Base-by-base conservation (phyloP, 2,329 filamentous ascomycete genomes). In the Ascochyta pisi region DNA sequence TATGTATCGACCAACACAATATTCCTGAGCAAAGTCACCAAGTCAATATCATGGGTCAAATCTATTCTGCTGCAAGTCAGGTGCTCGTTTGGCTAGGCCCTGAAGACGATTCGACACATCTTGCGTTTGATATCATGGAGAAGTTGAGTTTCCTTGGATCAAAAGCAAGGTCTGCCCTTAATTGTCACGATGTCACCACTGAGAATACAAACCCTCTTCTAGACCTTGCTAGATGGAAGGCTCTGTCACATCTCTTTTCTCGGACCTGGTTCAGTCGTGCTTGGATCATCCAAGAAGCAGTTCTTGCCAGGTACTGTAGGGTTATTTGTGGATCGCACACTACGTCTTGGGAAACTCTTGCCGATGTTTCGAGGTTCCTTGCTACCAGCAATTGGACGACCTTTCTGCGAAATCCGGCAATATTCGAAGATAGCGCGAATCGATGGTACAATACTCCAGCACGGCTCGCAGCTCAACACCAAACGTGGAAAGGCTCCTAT, bases 61-160 rank as follows among this genome's bases (percentile, higher is more conserved):
- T 65, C 1, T 63, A 62, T 26, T 49, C 34, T 8, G 19, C 23
- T 10, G 60, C 62, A 7, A n/a, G n/a, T 3, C 40, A 23, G 1
- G 57, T 63, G 4, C 6, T 60, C 10, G 47, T 61, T 3, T 67
- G 63, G 58, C 58, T 66, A 24, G 61, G 61, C 3, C 29, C 45
- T 5, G 53, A 59, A 35, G 61, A 58, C 13, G 29, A 51, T 4
- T 37, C 49, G 19, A 64, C 60, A n/a, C 9, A 10, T 1, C 10
- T 29, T 2, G 62, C 62, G 4, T 50, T 62, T 7, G 44, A 55
- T 6, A n/a, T 62, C n/a, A 45, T 64, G 42, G 34, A 35, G 8
- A 19, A 10, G 1, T 13, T 53, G 8, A n/a, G 23, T 22, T 37
- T 8, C 29, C 45, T 50, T 23, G 23, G 12, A 4, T 13, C 27